Evolutionary conservation across 2,329 filamentous ascomycete genomes (phyloP).

Genomic region (Botryotinia globosa): DNA sequence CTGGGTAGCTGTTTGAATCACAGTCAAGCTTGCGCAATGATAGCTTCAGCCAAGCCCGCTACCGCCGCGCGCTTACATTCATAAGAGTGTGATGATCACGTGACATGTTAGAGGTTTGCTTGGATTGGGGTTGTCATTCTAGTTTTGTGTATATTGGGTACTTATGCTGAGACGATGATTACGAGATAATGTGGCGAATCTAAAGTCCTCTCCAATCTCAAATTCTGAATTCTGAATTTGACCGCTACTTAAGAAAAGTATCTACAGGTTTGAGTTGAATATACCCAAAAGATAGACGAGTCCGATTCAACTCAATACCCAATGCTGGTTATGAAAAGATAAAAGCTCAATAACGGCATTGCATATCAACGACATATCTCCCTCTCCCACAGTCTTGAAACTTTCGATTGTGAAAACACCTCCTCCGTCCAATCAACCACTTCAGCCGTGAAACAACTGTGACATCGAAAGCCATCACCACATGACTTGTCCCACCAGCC

Average conservation of each 20-base stretch:
- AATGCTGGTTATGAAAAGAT: not conserved
- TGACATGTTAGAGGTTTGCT: not conserved
- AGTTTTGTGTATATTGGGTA: not conserved
- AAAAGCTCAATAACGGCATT: not conserved
- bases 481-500: not conserved
- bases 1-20: not conserved
- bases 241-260: too few species aligned
- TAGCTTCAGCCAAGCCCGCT: slow-evolving; percentile 11
- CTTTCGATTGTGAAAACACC: not conserved
- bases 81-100: not conserved
- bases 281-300: not conserved
- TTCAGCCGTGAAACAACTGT: not conserved
- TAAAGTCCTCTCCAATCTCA: not conserved
- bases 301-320: not conserved
- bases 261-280: not conserved
- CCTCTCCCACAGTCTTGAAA: not conserved
- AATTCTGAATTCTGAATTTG: not conserved
- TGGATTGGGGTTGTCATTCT: not conserved
- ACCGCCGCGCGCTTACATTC: slow-evolving; percentile 6
- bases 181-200: not conserved
- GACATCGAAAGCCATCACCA: not conserved
- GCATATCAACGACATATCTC: not conserved
- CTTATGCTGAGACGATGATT: not conserved
- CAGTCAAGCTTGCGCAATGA: not conserved
- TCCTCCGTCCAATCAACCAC: not conserved